Base-by-base conservation (phyloP, 1,284 basidiomycete genomes). In the Cryptococcus neoformans region DNA sequence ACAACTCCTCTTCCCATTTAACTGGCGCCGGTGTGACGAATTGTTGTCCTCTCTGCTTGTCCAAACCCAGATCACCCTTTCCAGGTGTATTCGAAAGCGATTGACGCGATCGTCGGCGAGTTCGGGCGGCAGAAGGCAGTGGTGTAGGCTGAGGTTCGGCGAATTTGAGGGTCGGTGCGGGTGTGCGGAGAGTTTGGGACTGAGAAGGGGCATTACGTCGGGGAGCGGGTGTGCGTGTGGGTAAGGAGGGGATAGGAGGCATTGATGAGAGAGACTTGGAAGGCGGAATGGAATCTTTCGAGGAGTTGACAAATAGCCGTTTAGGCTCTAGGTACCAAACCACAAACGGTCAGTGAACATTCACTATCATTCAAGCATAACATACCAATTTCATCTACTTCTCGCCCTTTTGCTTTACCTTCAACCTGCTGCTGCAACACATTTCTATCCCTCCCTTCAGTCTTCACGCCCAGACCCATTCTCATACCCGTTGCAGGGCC, bases 1-100 rank as follows among this genome's bases (percentile, higher is more conserved):
- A 67, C 6, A 66, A 51, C 35, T 71, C 73, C 52, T 76, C 69
- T 41, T 75, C 70, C 72, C 72, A 72, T 53, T 46, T 56, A 10
- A 51, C 53, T 6, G 63, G 64, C 4, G 60, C 62, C 1, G 69
- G 69, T 11, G 69, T 71, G 11, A 55, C 36, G 52, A 67, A 67
- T 16, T 51, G 37, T 39, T 51, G 49, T 28, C 34, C 34, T 7
- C 7, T 16, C 9, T 16, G 21, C 17, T 28, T 28, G 17, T 28
- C 46, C 34, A 53, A 36, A 1, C 56, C 49, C 21, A 62, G 49
- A 11, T 37, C 6, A 6, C 60, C 52, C 12, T 62, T 65, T 16
- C 51, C 44, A 5, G 57, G 57, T 14, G 60, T 62, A 41, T 35
- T 54, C 3, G 50, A 47, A 16, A 68, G 42, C 2, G 57, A 61